A percentile compares a stretch with the other conserved stretches of the same genome.
Evolutionary conservation across 495 filamentous ascomycete species (phyloP).

Genomic region (Aspergillus homomorphus): DNA sequence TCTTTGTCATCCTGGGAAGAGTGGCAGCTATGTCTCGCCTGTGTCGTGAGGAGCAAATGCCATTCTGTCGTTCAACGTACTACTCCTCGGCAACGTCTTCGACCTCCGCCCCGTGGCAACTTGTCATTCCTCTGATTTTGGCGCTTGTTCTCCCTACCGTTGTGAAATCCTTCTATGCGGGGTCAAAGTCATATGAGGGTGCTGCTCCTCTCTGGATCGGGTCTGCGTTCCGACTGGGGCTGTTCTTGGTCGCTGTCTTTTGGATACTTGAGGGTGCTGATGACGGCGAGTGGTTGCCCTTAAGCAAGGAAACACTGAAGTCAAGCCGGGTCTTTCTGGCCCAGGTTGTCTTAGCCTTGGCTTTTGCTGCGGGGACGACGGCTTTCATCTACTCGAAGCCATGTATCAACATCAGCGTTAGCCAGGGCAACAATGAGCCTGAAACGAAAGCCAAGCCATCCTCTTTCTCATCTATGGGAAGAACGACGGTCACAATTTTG

Average conservation of each 20-base stretch:
- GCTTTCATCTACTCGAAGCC: conserved; percentile 74
- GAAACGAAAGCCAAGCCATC: conserved; percentile 25
- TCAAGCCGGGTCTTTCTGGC: conserved; percentile 70
- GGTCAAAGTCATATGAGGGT: conserved; percentile 80
- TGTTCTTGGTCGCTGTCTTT: conserved; percentile 74
- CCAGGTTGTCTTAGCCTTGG: conserved; percentile 67
- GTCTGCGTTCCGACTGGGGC: conserved; percentile 69
- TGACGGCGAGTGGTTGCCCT: conserved; percentile 77
- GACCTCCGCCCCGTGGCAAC: conserved; percentile 88
- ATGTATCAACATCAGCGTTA: conserved; percentile 59
- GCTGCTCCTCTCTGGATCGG: conserved; percentile 80
- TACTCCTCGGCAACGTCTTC: conserved; percentile 90
- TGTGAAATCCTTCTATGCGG: conserved; percentile 71
- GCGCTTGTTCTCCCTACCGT: conserved; percentile 72
- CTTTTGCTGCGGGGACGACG: conserved; percentile 63
- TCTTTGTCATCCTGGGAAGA: conserved; percentile 79
- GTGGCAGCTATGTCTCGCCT: conserved; percentile 85
- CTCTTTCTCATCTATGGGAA: conserved; percentile 37
- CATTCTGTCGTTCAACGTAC: conserved; percentile 91
- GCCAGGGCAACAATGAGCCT: conserved; percentile 22
- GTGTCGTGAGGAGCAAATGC: conserved; percentile 98
- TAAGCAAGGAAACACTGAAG: conserved; percentile 64
- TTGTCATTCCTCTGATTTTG: conserved; percentile 72
- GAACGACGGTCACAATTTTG: conserved; percentile 69
- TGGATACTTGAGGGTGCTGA: conserved; percentile 91